These are phyloP conservation scores for Aristolochia fimbriata DNA, from an alignment of 164 flowering plant species.

Conservation along the genomic window DNA sequence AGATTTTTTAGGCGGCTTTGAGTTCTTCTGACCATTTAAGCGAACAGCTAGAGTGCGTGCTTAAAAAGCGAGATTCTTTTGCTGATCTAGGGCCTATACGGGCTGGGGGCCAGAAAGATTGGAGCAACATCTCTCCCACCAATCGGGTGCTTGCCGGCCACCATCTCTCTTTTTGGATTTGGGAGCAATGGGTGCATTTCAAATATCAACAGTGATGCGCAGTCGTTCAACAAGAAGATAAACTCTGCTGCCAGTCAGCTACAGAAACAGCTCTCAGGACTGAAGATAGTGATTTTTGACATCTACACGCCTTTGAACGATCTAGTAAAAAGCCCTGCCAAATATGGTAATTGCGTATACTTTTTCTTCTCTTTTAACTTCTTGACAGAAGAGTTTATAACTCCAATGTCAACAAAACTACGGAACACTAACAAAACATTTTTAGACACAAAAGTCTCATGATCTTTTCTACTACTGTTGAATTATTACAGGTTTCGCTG, in stretches of 20 bases:
- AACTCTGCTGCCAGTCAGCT: conserved; percentile 39
- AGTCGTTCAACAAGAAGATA: conserved; percentile 61
- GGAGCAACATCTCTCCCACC: conserved; percentile 91
- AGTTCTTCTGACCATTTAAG: not conserved
- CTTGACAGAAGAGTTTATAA: not conserved
- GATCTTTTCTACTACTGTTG: no score
- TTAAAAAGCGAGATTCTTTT: not conserved
- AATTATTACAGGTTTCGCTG: conserved; percentile 46
- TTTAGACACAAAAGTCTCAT: no score
- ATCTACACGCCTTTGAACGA: conserved; percentile 65
- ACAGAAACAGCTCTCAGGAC: conserved; percentile 42
- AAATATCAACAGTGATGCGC: conserved; percentile 54
- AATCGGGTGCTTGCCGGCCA: conserved; percentile 73
- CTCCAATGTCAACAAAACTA: no score
- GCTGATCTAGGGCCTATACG: conserved; percentile 41
- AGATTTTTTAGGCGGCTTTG: not conserved
- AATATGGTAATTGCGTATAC: conserved; percentile 32
- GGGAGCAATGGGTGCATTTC: conserved; percentile 50
- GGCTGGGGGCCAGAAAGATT: conserved; percentile 68
- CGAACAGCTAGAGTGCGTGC: not conserved
- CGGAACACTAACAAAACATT: no score
- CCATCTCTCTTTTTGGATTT: conserved; percentile 57
- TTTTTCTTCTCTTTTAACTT: not conserved
- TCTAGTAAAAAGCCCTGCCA: conserved; percentile 42
- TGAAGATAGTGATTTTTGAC: conserved; percentile 69